phyloP scores from a whole-genome alignment of 768 basidiomycete genomes.

The Tricholoma flavovirens region DNA sequence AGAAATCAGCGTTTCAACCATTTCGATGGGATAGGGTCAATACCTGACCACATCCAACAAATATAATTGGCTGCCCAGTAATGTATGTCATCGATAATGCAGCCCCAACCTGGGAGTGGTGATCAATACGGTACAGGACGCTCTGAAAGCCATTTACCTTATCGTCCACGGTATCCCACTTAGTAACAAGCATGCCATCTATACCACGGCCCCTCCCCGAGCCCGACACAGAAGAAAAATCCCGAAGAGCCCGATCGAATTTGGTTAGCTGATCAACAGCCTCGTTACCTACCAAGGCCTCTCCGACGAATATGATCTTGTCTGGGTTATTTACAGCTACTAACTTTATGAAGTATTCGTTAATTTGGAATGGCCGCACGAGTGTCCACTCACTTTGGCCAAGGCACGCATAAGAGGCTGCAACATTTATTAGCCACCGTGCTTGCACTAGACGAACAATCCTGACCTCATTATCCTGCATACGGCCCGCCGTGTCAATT shows the following conservation, averaged over 20 bases:
- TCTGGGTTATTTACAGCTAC: conserved; percentile 93
- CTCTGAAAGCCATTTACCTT: conserved; percentile 50
- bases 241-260: conserved; percentile 89
- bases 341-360: conserved; percentile 42
- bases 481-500: conserved; percentile 96
- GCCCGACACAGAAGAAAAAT: conserved; percentile 77
- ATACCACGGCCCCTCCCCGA: conserved; percentile 80
- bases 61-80: conserved; percentile 96
- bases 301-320: conserved; percentile 97
- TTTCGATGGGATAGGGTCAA: conserved; percentile 16
- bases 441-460: background rate
- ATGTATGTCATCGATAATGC: conserved; percentile 99
- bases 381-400: conserved; percentile 62
- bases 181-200: conserved; percentile 97
- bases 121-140: background rate
- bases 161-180: conserved; percentile 98
- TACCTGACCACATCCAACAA: conserved; percentile 97
- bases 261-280: conserved; percentile 97
- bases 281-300: conserved; percentile 97
- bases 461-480: conserved; percentile 97
- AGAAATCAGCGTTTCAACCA: background rate
- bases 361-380: background rate
- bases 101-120: conserved; percentile 74
- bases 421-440: conserved; percentile 7
- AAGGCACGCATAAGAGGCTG: conserved; percentile 96